Conservation (phyloP, 1,139 yeast genomes). For the Geotrichum reessii region DNA sequence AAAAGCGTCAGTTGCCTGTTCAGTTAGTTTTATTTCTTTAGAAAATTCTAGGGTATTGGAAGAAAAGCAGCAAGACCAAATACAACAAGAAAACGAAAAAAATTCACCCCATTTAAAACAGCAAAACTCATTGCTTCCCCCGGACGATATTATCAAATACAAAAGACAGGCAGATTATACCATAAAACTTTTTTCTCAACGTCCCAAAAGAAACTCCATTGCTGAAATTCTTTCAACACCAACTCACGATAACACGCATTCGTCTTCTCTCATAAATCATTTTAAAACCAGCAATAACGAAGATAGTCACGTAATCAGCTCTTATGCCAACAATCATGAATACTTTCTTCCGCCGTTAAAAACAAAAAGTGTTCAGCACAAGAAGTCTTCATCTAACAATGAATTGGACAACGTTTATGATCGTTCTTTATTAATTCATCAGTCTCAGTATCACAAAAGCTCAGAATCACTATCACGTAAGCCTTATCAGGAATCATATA, state of each 20-base stretch:
- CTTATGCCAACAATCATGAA: neutral
- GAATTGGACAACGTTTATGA: neutral
- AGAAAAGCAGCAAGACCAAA: neutral
- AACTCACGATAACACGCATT: neutral
- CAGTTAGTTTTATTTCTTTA: conserved; percentile 5
- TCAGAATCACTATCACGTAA: neutral
- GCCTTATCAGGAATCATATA: neutral
- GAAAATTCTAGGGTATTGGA: neutral
- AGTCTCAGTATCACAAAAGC: neutral
- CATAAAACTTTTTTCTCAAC: neutral
- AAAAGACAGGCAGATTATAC: neutral
- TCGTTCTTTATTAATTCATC: neutral
- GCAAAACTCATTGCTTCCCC: neutral
- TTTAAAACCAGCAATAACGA: neutral
- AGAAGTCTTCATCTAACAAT: neutral
- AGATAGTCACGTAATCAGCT: neutral
- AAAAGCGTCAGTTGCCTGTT: conserved; percentile 36
- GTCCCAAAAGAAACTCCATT: neutral
- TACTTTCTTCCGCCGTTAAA: neutral
- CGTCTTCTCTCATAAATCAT: neutral
- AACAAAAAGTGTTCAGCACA: neutral
- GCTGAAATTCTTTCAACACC: neutral
- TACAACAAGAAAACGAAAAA: neutral
- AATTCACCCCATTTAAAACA: neutral
- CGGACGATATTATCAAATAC: neutral